These are phyloP conservation scores for Rhizoclosmatium sp. DNA, from an alignment of 192 early-diverging fungal species.

Conservation along the genomic window DNA sequence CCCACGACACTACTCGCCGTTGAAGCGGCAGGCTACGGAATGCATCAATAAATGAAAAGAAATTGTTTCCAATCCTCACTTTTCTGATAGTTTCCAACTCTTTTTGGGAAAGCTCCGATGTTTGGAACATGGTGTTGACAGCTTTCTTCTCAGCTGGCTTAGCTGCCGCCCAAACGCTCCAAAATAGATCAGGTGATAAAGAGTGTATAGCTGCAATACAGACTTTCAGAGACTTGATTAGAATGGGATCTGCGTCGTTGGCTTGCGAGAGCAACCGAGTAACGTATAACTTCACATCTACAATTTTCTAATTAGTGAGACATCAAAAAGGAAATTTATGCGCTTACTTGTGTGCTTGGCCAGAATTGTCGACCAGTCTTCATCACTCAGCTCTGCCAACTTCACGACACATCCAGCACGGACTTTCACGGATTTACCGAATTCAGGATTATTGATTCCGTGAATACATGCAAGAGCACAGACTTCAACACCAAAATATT, in stretches of 20 bases:
- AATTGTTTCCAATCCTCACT: not conserved
- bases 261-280: conserved; percentile 14
- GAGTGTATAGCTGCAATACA: conserved; percentile 12
- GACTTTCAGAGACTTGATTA: conserved; percentile 18
- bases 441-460: conserved; percentile 34
- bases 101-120: conserved; percentile 2
- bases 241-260: not conserved
- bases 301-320: not conserved
- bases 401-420: conserved; percentile 28
- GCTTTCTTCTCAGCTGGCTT: conserved; percentile 32
- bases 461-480: conserved; percentile 25
- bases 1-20: too few relatives aligned
- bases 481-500: conserved; percentile 22
- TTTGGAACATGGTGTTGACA: conserved; percentile 23
- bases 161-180: conserved; percentile 15
- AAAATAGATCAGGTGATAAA: conserved; percentile 16
- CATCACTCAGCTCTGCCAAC: conserved; percentile 34
- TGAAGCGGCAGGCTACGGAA: too few relatives aligned
- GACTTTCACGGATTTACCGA: conserved; percentile 34
- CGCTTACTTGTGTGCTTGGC: conserved; percentile 4
- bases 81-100: conserved; percentile 25
- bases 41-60: too few relatives aligned
- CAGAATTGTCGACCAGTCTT: conserved; percentile 32
- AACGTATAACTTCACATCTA: conserved; percentile 26
- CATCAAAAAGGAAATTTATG: not conserved